Base-by-base conservation (phyloP, 2,329 filamentous ascomycete species). In the Blastomyces parvus region DNA sequence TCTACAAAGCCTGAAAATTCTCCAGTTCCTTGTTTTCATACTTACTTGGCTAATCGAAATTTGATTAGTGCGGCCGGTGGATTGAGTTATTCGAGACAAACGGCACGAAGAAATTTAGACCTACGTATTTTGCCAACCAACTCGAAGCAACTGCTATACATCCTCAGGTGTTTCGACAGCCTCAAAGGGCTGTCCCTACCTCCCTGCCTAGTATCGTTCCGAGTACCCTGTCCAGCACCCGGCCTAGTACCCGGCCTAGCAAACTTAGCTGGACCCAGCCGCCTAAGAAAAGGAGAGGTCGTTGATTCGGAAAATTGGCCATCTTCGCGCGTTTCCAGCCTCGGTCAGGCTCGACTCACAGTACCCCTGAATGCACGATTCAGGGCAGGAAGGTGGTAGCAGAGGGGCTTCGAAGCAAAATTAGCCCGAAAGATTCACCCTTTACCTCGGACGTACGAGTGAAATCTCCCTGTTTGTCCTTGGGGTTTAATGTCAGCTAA, bases 91-190 rank as follows among this genome's bases (percentile, higher is more conserved):
- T 69, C 62, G 63, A 70, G 60, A 3, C 14, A 27, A n/a, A 30
- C 4, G 33, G 58, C n/a, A 66, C 59, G 2, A 69, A 69, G 55
- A 30, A 66, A 52, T 71, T 70, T 56, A 44, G 64, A 7, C 59
- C 62, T 17, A 70, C 67, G 14, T 11, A 50, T 9, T 59, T 59
- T 17, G 64, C 55, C 13, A 14, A 11, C 1, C 25, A 70, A 22
- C 70, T 69, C 55, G 72, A 66, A 59, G 65, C 60, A 27, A 50
- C 62, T 50, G 69, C 66, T 30, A 53, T 42, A 33, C 22, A 62
- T 46, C 36, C 60, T 17, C 33, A 11, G 3, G 25, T 62, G 25
- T 62, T 62, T 42, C 22, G 14, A 8, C 60, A 2, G 22, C 8
- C 25, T 19, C n/a, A 13, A 25, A 14, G 1, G n/a, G 9, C 48